Evolutionary conservation across 2,329 filamentous ascomycete species (phyloP).

Genomic region (Diaporthe sp.): DNA sequence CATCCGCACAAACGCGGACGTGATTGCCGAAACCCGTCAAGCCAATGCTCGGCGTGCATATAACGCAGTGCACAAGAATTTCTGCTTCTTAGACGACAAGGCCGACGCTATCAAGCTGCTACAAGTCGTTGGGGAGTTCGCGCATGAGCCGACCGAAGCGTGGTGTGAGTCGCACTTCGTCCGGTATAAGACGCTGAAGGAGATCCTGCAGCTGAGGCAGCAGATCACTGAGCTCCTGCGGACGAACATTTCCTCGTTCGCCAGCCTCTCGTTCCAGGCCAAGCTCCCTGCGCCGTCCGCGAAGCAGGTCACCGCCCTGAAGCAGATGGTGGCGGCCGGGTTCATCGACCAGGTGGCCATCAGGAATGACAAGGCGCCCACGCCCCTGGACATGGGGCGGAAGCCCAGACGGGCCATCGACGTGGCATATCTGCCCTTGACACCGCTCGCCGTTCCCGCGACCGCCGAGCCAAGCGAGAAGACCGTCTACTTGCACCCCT

Average conservation of each 20-base stretch:
- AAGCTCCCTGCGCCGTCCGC: constrained; percentile 70
- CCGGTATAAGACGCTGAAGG: constrained; percentile 86
- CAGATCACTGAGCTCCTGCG: constrained; percentile 88
- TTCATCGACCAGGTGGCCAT: constrained; percentile 97
- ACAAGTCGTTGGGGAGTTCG: constrained; percentile 89
- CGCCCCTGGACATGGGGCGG: constrained; percentile 73
- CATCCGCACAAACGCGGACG: constrained; percentile 74
- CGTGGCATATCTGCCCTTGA: constrained; percentile 89
- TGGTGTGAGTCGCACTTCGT: constrained; percentile 91
- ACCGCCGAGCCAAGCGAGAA: constrained; percentile 64
- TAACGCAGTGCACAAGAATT: constrained; percentile 81
- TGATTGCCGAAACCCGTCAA: constrained; percentile 77
- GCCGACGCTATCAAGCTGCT: constrained; percentile 93
- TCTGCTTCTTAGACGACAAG: constrained; percentile 83
- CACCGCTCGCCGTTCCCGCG: constrained; percentile 68
- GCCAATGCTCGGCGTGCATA: constrained; percentile 72
- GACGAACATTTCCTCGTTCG: constrained; percentile 77
- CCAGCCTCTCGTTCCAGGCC: constrained; percentile 66
- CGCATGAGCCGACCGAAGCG: constrained; percentile 75
- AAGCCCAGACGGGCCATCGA: constrained; percentile 90
- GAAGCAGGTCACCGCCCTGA: constrained; percentile 82
- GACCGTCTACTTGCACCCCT: constrained; percentile 89
- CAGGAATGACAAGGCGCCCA: constrained; percentile 85
- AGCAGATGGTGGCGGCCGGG: constrained; percentile 91
- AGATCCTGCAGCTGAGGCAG: constrained; percentile 83